Percentiles rank a stretch among this genome's conserved stretches.
phyloP scores from a whole-genome alignment of 768 basidiomycete genomes.

The Inosperma sp. region DNA sequence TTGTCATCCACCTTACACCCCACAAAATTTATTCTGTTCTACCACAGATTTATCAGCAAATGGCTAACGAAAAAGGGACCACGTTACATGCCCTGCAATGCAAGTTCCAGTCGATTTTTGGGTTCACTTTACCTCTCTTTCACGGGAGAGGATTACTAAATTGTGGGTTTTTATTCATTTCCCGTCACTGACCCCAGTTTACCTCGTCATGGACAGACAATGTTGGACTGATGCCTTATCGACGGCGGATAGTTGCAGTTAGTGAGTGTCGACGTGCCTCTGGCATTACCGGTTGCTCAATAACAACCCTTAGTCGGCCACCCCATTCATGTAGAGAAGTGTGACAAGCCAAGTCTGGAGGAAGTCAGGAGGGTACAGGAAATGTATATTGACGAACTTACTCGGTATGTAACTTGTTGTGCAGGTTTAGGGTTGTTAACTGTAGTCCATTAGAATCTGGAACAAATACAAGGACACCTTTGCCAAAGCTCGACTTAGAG shows the following conservation, averaged over 20 bases:
- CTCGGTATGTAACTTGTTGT: constrained; percentile 51
- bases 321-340: constrained; percentile 76
- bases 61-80: constrained; percentile 93
- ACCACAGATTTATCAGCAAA: constrained; percentile 87
- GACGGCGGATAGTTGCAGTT: constrained; percentile 92
- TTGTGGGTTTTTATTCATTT: constrained; percentile 47
- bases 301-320: constrained; percentile 62
- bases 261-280: constrained; percentile 53
- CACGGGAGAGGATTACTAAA: constrained; percentile 94
- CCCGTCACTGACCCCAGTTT: neutral
- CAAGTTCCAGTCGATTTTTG: constrained; percentile 87
- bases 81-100: constrained; percentile 82
- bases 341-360: constrained; percentile 77
- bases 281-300: neutral
- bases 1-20: neutral
- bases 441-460: constrained; percentile 67
- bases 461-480: constrained; percentile 93
- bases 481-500: constrained; percentile 73
- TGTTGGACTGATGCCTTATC: constrained; percentile 92
- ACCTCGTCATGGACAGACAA: constrained; percentile 56
- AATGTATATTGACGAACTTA: constrained; percentile 88
- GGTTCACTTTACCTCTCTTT: constrained; percentile 96
- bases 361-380: constrained; percentile 75
- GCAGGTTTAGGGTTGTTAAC: neutral
- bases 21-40: neutral